These are phyloP conservation scores for Cordia subcordata DNA, from an alignment of 257 asterid species.

Conservation along the genomic window DNA sequence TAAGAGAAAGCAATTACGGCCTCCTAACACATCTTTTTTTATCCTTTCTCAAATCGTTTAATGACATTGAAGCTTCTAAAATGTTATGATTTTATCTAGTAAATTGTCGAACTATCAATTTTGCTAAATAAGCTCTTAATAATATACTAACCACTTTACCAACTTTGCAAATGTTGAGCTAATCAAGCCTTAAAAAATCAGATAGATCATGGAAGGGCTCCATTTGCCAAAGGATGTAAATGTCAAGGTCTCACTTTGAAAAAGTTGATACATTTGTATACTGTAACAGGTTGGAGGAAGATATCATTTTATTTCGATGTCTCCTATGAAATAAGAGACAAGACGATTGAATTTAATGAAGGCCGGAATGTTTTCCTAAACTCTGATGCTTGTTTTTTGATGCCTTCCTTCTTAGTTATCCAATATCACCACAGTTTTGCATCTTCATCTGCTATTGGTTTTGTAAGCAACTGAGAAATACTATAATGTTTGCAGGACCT, in stretches of 20 bases:
- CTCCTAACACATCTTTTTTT: too few species aligned
- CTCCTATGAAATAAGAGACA: slow-evolving; percentile 90
- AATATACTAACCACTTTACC: too few species aligned
- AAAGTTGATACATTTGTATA: not conserved
- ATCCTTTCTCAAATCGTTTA: too few species aligned
- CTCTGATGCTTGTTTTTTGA: slow-evolving; percentile 4
- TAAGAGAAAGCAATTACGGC: too few species aligned
- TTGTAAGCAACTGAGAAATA: not conserved
- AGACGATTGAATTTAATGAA: slow-evolving; percentile 88
- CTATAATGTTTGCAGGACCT: slow-evolving; percentile 69
- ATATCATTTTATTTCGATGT: slow-evolving; percentile 94
- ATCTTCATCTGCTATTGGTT: not conserved
- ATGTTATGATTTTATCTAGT: too few species aligned
- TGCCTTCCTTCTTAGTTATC: not conserved
- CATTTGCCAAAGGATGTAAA: too few species aligned
- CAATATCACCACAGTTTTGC: not conserved
- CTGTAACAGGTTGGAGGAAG: slow-evolving; percentile 86
- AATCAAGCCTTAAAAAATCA: too few species aligned
- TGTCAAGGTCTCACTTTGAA: not conserved
- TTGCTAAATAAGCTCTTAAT: too few species aligned
- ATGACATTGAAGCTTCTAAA: too few species aligned
- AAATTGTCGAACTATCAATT: too few species aligned
- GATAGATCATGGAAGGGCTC: too few species aligned
- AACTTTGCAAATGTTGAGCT: too few species aligned
- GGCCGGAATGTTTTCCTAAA: slow-evolving; percentile 52